phyloP scores from a whole-genome alignment of 2,329 filamentous ascomycete genomes.

The Calonectria multiphialidica region DNA sequence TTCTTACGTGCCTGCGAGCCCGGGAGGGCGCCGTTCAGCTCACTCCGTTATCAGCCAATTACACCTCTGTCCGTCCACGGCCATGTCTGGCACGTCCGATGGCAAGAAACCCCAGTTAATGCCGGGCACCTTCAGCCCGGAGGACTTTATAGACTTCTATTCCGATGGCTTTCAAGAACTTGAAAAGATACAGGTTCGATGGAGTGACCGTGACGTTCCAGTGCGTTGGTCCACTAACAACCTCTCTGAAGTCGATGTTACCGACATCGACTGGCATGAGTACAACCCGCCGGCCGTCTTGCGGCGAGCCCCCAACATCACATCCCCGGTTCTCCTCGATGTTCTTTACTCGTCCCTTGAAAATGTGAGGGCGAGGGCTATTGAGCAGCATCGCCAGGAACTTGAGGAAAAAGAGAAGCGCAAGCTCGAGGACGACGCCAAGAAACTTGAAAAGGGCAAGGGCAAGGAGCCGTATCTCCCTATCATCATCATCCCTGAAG shows the following conservation, averaged over 20 bases:
- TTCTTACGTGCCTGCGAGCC: constrained; percentile 5
- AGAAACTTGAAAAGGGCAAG: constrained; percentile 45
- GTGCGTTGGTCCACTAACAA: constrained; percentile 38
- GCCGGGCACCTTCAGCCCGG: constrained; percentile 46
- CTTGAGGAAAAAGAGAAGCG: constrained; percentile 45
- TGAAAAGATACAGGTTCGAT: constrained; percentile 38
- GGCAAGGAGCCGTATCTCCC: constrained; percentile 52
- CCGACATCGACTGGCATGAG: constrained; percentile 57
- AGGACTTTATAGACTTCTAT: constrained; percentile 46
- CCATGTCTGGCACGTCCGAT: constrained; percentile 17
- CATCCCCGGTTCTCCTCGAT: constrained; percentile 54
- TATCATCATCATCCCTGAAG: constrained; percentile 50
- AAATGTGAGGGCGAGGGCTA: constrained; percentile 55
- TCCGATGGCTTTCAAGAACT: constrained; percentile 45
- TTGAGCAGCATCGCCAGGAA: constrained; percentile 44
- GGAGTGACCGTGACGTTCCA: constrained; percentile 32
- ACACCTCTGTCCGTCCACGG: neutral
- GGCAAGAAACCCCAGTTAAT: constrained; percentile 36
- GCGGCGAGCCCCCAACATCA: constrained; percentile 50
- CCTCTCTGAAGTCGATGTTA: constrained; percentile 39
- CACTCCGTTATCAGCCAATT: neutral
- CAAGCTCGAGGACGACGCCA: constrained; percentile 29
- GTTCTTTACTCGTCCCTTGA: constrained; percentile 60
- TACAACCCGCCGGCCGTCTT: constrained; percentile 61
- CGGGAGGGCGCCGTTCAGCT: neutral